Evolutionary conservation across 257 asterid genomes (phyloP).

Genomic region (Cinchona pubescens): DNA sequence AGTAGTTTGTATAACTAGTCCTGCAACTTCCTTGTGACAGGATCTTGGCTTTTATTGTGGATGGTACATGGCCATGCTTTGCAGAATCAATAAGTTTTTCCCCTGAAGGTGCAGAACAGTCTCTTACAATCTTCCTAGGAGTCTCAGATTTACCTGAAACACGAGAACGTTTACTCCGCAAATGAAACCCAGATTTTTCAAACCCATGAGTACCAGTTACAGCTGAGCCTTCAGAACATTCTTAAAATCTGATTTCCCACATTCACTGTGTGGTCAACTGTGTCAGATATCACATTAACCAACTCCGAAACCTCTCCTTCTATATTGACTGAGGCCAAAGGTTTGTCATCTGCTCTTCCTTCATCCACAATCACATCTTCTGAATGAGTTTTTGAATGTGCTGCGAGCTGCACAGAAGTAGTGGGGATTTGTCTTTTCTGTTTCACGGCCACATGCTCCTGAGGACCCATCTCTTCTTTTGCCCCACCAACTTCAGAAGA

Average conservation of each 20-base stretch:
- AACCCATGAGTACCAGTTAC: constrained; percentile 30
- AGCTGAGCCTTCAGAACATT: constrained; percentile 80
- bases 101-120: constrained; percentile 26
- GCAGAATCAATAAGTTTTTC: constrained; percentile 29
- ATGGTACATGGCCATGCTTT: constrained; percentile 21
- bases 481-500: constrained; percentile 43
- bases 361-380: constrained; percentile 32
- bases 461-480: constrained; percentile 38
- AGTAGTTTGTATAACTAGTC: constrained; percentile 56
- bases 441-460: constrained; percentile 1
- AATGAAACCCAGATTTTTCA: constrained; percentile 24
- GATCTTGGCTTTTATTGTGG: constrained; percentile 17
- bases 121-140: constrained; percentile 34
- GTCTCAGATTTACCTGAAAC: constrained; percentile 34
- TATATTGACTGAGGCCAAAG: constrained; percentile 31
- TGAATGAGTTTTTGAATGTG: constrained; percentile 26
- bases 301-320: constrained; percentile 31
- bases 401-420: constrained; percentile 17
- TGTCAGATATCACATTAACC: constrained; percentile 29
- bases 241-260: constrained; percentile 47
- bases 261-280: constrained; percentile 35
- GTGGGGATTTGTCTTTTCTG: neutral
- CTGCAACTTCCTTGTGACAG: constrained; percentile 28
- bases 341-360: constrained; percentile 33
- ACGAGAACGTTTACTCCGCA: constrained; percentile 32